Evolutionary conservation across 2,329 filamentous ascomycete genomes (phyloP).

Genomic region (Phialophora tarda): DNA sequence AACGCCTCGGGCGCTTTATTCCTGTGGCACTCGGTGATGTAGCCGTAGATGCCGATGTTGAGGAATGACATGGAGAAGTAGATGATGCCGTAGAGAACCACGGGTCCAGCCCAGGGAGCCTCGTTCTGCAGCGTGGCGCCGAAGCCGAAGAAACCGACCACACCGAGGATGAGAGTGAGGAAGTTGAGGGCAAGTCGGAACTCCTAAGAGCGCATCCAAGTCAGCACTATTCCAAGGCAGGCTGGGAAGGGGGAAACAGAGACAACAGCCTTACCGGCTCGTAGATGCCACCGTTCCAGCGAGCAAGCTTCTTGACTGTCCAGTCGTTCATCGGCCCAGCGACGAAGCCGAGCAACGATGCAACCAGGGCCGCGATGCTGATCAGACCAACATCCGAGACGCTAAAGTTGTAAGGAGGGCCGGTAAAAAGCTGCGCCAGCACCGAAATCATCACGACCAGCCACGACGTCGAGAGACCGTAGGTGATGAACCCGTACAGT

Average conservation of each 20-base stretch:
- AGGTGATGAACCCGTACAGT: conserved; percentile 43
- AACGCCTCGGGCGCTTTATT: conserved; percentile 45
- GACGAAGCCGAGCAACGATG: conserved; percentile 23
- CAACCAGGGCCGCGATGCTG: conserved; percentile 30
- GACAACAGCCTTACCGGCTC: conserved; percentile 41
- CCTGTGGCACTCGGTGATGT: conserved; percentile 45
- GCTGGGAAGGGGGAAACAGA: neutral
- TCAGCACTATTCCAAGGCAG: neutral
- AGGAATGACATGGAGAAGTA: conserved; percentile 38
- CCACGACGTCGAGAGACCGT: conserved; percentile 31
- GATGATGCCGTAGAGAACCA: conserved; percentile 33
- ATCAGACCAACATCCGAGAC: conserved; percentile 40
- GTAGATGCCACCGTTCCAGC: conserved; percentile 50
- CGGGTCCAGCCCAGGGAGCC: conserved; percentile 28
- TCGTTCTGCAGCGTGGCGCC: conserved; percentile 37
- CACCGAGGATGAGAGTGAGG: conserved; percentile 28
- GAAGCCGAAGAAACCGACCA: conserved; percentile 49
- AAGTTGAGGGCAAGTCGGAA: conserved; percentile 43
- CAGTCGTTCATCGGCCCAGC: conserved; percentile 43
- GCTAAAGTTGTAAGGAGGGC: conserved; percentile 43
- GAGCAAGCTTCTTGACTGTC: conserved; percentile 47
- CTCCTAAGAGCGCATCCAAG: conserved; percentile 33
- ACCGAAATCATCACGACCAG: conserved; percentile 38
- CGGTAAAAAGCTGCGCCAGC: conserved; percentile 43
- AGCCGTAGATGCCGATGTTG: conserved; percentile 43